Base-by-base conservation (phyloP, 2,329 filamentous ascomycete genomes). In the Penicillium palitans region DNA sequence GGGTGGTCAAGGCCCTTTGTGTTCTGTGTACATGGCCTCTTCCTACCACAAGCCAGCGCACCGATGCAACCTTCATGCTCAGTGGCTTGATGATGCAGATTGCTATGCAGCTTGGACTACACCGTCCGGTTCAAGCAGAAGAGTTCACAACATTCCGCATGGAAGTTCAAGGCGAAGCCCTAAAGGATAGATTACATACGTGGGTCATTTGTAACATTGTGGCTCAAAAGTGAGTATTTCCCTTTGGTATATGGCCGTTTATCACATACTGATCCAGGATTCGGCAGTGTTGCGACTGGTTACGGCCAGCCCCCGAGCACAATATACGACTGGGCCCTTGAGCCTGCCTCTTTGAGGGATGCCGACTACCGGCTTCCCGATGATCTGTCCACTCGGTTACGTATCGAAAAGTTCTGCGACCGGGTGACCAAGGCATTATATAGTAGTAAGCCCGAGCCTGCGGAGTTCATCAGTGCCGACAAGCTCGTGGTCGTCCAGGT, bases 191-290 rank as follows among this genome's bases (percentile, higher is more conserved):
- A 17, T 74, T 87, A 35, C 81, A 85, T 66, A 88, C 86, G 3
- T 89, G 86, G 86, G 83, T 84, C 1, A 81, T 85, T 5, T 87
- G 86, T 74, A 88, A 88, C 65, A 83, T 87, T 57, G 84, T 87
- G 10, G 84, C 85, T n/a, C 85, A 88, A 64, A 85, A 84, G 83
- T 84, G 70, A 70, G 78, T 70, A 5, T 15, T 49, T 37, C 25
- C 9, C 27, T 1, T 15, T 55, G 9, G 47, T 44, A 27, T 9
- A 4, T 17, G 8, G 29, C 1, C 17, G 6, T 7, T 10, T 10
- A 10, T 41, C 17, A 17, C 17, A 13, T 12, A 37, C 25, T 27
- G 40, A 29, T 63, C 67, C 58, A 64, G 61, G 63, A 24, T 40
- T 19, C 3, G 13, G 33, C 49, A 84, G 83, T 59, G 84, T 87